Percentiles rank a stretch among this genome's conserved stretches.
Conservation (phyloP, 208 protist genomes). For the Acanthamoeba triangularis region DNA sequence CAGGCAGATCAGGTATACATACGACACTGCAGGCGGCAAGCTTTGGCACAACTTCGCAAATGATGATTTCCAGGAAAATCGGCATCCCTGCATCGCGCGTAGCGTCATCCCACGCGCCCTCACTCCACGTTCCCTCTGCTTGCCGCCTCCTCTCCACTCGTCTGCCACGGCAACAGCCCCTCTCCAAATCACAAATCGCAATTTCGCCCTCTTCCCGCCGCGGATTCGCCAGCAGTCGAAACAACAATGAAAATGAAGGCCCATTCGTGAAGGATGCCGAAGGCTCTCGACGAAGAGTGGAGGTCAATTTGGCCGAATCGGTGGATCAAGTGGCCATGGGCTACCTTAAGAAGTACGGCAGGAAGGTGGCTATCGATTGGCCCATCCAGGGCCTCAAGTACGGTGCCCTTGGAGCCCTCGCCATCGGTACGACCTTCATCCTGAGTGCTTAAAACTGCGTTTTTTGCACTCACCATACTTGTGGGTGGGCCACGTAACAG, state of each 20-base stretch:
- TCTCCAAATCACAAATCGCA: background rate
- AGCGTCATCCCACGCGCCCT: too few species aligned
- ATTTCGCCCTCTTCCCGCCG: background rate
- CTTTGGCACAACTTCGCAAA: background rate
- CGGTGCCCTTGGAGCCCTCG: background rate
- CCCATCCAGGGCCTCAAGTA: conserved; percentile 42
- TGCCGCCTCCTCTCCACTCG: background rate
- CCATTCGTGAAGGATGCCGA: background rate
- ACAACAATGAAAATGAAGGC: background rate
- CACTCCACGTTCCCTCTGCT: background rate
- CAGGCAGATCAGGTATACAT: background rate
- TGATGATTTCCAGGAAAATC: background rate
- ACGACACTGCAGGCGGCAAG: background rate
- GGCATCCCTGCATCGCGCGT: background rate
- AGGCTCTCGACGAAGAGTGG: background rate
- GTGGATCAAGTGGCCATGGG: conserved; percentile 27
- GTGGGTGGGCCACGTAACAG: background rate
- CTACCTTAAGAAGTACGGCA: conserved; percentile 18
- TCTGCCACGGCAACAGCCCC: too few species aligned
- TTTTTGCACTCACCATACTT: too few species aligned
- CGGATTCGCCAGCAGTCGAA: background rate
- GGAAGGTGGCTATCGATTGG: conserved; percentile 8
- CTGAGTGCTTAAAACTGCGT: too few species aligned
- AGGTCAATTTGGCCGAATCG: conserved; percentile 20
- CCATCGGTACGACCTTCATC: conserved; percentile 1